A percentile compares a stretch with the other conserved stretches of the same genome.
These are phyloP conservation scores for Cladorrhinum sp. DNA, from an alignment of 2,329 filamentous ascomycete species.

Conservation along the genomic window DNA sequence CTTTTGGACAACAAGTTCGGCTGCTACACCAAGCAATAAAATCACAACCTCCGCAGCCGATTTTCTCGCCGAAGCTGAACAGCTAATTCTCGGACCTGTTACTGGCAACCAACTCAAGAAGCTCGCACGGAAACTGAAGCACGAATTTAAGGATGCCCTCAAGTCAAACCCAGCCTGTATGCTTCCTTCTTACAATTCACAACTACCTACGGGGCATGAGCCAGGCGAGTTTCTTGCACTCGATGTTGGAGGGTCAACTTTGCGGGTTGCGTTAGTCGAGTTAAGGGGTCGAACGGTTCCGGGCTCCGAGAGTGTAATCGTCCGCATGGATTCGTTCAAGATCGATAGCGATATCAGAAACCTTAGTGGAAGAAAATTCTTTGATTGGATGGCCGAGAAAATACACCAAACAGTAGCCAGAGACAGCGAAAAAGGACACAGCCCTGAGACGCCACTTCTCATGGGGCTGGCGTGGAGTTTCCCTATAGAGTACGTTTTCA, in stretches of 20 bases:
- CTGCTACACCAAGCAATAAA: slow-evolving; percentile 29
- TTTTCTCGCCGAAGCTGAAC: slow-evolving; percentile 57
- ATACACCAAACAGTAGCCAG: slow-evolving; percentile 55
- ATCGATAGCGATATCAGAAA: slow-evolving; percentile 56
- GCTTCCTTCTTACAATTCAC: slow-evolving; percentile 65
- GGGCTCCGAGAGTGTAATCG: slow-evolving; percentile 47
- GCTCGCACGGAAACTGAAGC: slow-evolving; percentile 50
- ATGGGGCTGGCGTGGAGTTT: slow-evolving; percentile 68
- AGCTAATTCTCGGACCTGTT: slow-evolving; percentile 48
- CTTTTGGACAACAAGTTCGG: slow-evolving; percentile 50
- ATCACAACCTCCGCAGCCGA: slow-evolving; percentile 40
- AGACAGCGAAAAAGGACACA: slow-evolving; percentile 38
- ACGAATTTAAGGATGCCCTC: slow-evolving; percentile 54
- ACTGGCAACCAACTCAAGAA: slow-evolving; percentile 43
- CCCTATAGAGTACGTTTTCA: slow-evolving; percentile 58
- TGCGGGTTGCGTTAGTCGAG: slow-evolving; percentile 63
- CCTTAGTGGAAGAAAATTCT: slow-evolving; percentile 59
- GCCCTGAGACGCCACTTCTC: slow-evolving; percentile 45
- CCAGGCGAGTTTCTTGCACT: slow-evolving; percentile 59
- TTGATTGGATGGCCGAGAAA: slow-evolving; percentile 64
- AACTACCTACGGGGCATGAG: slow-evolving; percentile 60
- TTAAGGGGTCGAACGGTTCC: slow-evolving; percentile 46
- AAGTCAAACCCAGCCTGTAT: slow-evolving; percentile 55
- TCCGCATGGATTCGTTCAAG: slow-evolving; percentile 53
- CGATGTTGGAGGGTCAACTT: slow-evolving; percentile 67